Evolutionary conservation across 2,329 filamentous ascomycete genomes (phyloP).

Genomic region (Hymenotorrendiella dingleyae): DNA sequence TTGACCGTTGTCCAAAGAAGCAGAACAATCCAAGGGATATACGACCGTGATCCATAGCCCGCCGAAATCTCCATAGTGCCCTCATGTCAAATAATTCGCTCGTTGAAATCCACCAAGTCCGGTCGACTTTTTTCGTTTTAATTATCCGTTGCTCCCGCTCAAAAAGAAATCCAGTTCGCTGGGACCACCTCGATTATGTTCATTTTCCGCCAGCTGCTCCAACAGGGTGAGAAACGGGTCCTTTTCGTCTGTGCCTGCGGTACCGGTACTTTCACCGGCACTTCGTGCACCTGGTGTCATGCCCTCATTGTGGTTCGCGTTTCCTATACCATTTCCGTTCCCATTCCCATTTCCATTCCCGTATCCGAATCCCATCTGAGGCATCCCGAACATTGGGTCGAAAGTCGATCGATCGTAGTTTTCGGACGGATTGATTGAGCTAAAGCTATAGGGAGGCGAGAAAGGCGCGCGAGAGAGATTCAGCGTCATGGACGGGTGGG

Average conservation of each 20-base stretch:
- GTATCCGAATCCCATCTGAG: conserved; percentile 46
- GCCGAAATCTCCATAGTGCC: too few species aligned
- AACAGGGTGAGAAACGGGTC: conserved; percentile 75
- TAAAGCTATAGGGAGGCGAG: conserved; percentile 29
- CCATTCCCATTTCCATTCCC: too few species aligned
- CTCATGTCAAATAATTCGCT: background rate
- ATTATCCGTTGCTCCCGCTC: conserved; percentile 17
- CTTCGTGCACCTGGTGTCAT: conserved; percentile 41
- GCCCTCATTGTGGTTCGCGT: conserved; percentile 30
- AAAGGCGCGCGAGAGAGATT: conserved; percentile 26
- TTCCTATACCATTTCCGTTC: conserved; percentile 42
- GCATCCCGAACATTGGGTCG: conserved; percentile 55
- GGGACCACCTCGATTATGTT: conserved; percentile 61
- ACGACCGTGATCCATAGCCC: too few species aligned
- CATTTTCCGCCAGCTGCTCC: conserved; percentile 78
- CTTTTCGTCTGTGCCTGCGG: conserved; percentile 57
- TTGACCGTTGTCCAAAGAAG: too few species aligned
- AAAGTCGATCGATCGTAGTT: too few species aligned
- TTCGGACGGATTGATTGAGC: conserved; percentile 19
- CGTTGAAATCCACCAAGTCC: background rate
- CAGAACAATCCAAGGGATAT: too few species aligned
- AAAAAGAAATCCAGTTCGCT: conserved; percentile 77
- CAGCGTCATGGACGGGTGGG: conserved; percentile 11
- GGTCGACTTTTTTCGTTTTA: too few species aligned
- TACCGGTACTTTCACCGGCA: conserved; percentile 44